Conservation (phyloP, 805 yeast genomes). For the Kazachstania viticola region DNA sequence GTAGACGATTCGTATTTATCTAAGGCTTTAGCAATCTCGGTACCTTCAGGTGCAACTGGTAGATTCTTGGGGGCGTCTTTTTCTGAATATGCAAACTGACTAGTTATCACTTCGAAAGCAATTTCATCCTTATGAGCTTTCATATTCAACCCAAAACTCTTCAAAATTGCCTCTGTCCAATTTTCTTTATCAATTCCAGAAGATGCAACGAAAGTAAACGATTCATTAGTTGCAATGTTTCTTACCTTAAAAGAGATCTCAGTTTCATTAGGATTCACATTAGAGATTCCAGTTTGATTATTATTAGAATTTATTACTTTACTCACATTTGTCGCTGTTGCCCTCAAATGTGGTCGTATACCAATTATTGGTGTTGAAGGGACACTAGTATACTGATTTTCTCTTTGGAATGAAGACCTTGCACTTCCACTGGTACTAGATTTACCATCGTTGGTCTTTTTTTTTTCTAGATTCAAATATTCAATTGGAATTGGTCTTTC, state of each 20-base stretch:
- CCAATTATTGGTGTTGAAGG: constrained; percentile 11
- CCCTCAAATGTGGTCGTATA: constrained; percentile 13
- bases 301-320: background rate
- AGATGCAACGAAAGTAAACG: constrained; percentile 40
- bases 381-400: background rate
- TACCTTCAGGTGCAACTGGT: constrained; percentile 41
- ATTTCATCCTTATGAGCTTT: constrained; percentile 39
- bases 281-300: constrained; percentile 9
- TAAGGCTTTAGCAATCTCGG: constrained; percentile 37
- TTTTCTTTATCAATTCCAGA: constrained; percentile 38
- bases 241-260: constrained; percentile 38
- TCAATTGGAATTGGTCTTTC: constrained; percentile 56
- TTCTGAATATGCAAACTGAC: constrained; percentile 55
- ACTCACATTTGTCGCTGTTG: constrained; percentile 12
- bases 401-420: constrained; percentile 4
- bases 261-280: constrained; percentile 6
- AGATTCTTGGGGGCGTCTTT: constrained; percentile 38
- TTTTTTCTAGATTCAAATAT: constrained; percentile 42
- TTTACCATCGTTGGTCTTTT: constrained; percentile 14
- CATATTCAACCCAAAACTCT: constrained; percentile 35
- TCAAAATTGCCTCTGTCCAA: constrained; percentile 46
- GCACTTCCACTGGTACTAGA: constrained; percentile 2
- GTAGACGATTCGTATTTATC: constrained; percentile 20
- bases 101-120: constrained; percentile 39
- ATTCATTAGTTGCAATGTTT: constrained; percentile 44